Evolutionary conservation across 2,329 filamentous ascomycete species (phyloP).

Genomic region (Cladosporium colombiae): DNA sequence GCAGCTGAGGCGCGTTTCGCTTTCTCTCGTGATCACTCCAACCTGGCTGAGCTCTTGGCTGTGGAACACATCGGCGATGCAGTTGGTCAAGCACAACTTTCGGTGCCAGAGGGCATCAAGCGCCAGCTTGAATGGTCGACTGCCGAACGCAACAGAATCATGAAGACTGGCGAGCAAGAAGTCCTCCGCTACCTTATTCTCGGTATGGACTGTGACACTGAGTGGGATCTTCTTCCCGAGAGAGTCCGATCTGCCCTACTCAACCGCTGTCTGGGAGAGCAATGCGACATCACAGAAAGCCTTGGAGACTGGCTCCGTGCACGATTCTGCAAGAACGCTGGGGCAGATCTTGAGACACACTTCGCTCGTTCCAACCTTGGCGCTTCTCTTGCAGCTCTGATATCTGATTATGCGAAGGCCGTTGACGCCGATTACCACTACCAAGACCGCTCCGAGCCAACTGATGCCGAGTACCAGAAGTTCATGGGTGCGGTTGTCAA

Average conservation of each 20-base stretch:
- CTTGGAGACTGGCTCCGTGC: constrained; percentile 49
- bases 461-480: constrained; percentile 25
- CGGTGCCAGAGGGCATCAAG: constrained; percentile 23
- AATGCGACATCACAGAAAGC: constrained; percentile 42
- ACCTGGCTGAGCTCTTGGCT: constrained; percentile 22
- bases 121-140: constrained; percentile 31
- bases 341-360: constrained; percentile 45
- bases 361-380: constrained; percentile 53
- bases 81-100: constrained; percentile 1
- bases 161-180: constrained; percentile 45
- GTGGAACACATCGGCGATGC: constrained; percentile 2
- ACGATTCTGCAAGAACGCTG: constrained; percentile 34
- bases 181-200: constrained; percentile 46
- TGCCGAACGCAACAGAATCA: constrained; percentile 37
- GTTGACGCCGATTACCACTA: constrained; percentile 20
- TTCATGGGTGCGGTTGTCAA: constrained; percentile 21
- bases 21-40: constrained; percentile 23
- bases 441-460: constrained; percentile 34
- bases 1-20: constrained; percentile 20
- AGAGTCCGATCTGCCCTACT: constrained; percentile 50
- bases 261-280: constrained; percentile 39
- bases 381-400: constrained; percentile 39
- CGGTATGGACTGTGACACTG: constrained; percentile 51
- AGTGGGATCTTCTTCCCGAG: constrained; percentile 54
- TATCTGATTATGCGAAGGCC: constrained; percentile 19